A percentile compares a stretch with the other conserved stretches of the same genome.
Conservation (phyloP, 108 stramenopile species). For the Cafeteria roenbergensis region DNA sequence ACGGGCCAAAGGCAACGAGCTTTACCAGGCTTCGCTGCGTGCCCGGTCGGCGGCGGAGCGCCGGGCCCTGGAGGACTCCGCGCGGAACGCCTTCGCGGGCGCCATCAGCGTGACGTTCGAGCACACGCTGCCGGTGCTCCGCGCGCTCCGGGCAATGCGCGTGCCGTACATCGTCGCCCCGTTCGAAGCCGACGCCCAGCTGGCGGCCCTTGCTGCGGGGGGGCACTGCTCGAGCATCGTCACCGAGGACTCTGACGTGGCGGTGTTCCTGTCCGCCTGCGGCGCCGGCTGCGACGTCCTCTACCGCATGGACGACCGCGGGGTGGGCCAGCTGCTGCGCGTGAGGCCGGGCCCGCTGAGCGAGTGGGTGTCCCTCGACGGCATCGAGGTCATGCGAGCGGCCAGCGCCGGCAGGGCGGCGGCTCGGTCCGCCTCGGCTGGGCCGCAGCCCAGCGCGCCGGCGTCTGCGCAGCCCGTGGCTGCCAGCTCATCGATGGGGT, state of each 20-base stretch:
- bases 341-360: neutral
- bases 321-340: slow-evolving; percentile 49
- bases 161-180: no score
- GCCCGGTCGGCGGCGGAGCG: no score
- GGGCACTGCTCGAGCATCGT: no score
- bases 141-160: no score
- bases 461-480: neutral
- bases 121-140: no score
- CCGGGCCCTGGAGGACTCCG: no score
- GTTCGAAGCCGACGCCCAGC: no score
- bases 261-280: slow-evolving; percentile 57
- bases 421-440: neutral
- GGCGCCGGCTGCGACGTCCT: slow-evolving; percentile 28
- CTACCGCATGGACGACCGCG: slow-evolving; percentile 63
- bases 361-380: neutral
- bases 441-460: neutral
- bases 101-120: no score
- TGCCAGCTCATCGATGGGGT: neutral
- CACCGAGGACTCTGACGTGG: slow-evolving; percentile 89
- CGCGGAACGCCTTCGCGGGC: no score
- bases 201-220: no score
- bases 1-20: no score
- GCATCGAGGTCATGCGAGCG: neutral
- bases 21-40: no score
- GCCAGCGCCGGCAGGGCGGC: neutral